Base-by-base conservation (phyloP, 805 yeast species). In the Kuraishia hungarica region DNA sequence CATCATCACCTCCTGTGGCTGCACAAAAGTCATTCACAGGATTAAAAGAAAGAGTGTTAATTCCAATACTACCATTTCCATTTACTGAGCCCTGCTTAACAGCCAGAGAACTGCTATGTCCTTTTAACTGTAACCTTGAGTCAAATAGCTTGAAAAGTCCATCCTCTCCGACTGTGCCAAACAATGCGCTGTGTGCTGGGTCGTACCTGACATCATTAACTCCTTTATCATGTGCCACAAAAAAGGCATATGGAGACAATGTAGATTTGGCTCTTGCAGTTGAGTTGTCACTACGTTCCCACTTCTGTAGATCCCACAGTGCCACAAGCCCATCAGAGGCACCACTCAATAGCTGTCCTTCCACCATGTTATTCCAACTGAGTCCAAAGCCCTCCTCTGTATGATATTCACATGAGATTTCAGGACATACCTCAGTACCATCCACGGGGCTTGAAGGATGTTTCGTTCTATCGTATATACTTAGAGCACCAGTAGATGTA, bases 391-490 rank as follows among this genome's bases (percentile, higher is more conserved):
- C 84, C 59, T 87, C 96, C 17, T 70, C 66, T 2, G 64, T 58
- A 59, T 78, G 72, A 55, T 56, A 66, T 15, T 60, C 57, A 50
- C 62, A 60, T 47, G 57, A 55, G 21, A 65, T 61, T 55, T 63
- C 74, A 13, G 83, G 83, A 60, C 74, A 73, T 61, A 71, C 71
- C 19, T 56, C 57, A 23, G 68, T 68, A 4, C 43, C 43, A 5
- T 39, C 51, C 11, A 69, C 55, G 2, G 78, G 76, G 48, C 69
- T 71, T 13, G 77, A 71, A 1, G 90, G 77, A 66, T 89, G 96
- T 65, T 89, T 90, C 0, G 97, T 91, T 61, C 94, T 76, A 67
- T 92, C 96, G 67, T 84, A 89, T 2, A 92, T 70, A 53, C 77
- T 81, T 13, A 86, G 73, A 15, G 78, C 72, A 1, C 97, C 97